Evolutionary conservation across 768 basidiomycete species (phyloP).

Genomic region (Collybiopsis luxurians): DNA sequence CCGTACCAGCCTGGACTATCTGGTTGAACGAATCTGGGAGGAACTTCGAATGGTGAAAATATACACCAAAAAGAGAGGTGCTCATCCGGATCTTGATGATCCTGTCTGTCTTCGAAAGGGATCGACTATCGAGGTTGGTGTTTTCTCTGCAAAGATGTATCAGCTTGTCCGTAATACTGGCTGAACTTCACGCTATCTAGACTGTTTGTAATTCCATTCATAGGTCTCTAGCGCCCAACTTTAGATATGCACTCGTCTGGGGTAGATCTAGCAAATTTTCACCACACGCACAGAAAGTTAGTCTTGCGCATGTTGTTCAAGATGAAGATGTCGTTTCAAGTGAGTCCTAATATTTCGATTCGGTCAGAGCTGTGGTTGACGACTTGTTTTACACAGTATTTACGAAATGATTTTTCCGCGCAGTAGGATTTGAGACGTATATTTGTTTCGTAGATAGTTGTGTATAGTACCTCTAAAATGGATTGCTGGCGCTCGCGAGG

Average conservation of each 20-base stretch:
- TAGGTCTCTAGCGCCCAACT: conserved; percentile 83
- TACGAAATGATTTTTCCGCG: no score
- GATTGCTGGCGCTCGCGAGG: no score
- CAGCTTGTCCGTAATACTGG: not conserved
- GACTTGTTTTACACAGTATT: conserved; percentile 21
- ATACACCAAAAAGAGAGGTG: conserved; percentile 98
- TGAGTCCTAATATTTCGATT: conserved; percentile 37
- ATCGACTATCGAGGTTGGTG: conserved; percentile 81
- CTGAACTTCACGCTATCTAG: conserved; percentile 27
- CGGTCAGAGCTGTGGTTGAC: not conserved
- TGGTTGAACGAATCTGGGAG: conserved; percentile 78
- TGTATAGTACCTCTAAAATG: no score
- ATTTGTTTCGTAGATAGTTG: no score
- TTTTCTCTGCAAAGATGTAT: not conserved
- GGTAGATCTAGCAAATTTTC: conserved; percentile 93
- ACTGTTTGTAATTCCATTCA: conserved; percentile 93
- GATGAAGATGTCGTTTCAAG: conserved; percentile 91
- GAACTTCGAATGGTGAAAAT: conserved; percentile 83
- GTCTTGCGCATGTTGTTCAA: conserved; percentile 76
- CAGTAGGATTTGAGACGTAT: no score
- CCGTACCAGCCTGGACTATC: conserved; percentile 56
- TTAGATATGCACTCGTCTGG: conserved; percentile 96
- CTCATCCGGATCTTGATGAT: conserved; percentile 85
- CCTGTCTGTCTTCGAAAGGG: conserved; percentile 90
- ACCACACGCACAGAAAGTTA: conserved; percentile 93